Conservation (phyloP, 1,284 basidiomycete genomes). For the Abortiporus biennis region DNA sequence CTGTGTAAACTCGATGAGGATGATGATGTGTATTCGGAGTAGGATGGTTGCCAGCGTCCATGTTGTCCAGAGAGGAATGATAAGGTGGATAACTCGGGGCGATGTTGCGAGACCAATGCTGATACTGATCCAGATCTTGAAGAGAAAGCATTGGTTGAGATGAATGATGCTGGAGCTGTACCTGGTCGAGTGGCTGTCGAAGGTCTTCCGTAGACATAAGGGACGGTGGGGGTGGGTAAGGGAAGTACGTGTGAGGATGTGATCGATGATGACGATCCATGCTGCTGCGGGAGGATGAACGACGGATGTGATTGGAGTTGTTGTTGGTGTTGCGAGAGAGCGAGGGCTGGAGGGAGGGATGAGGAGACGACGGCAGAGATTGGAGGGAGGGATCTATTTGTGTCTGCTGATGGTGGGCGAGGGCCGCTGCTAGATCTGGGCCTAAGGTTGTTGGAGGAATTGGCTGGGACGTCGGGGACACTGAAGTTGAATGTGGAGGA, state of each 20-base stretch:
- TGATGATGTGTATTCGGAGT: no score
- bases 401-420: constrained; percentile 34
- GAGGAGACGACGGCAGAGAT: constrained; percentile 69
- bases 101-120: constrained; percentile 36
- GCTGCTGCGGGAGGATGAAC: constrained; percentile 23
- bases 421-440: constrained; percentile 42
- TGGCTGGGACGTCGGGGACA: constrained; percentile 33
- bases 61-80: constrained; percentile 29
- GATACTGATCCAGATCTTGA: constrained; percentile 28
- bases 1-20: no score
- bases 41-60: no score
- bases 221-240: constrained; percentile 30
- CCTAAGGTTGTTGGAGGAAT: constrained; percentile 26
- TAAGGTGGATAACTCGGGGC: constrained; percentile 37
- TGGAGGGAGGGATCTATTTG: constrained; percentile 57
- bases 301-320: constrained; percentile 19
- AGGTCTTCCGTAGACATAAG: constrained; percentile 32
- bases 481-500: constrained; percentile 43
- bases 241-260: constrained; percentile 42
- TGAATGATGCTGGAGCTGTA: constrained; percentile 56
- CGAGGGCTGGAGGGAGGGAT: constrained; percentile 43
- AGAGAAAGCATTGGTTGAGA: constrained; percentile 37
- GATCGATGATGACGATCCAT: constrained; percentile 21
- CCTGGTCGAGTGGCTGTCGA: constrained; percentile 49
- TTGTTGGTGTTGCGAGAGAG: constrained; percentile 28